phyloP scores from a whole-genome alignment of 352 stramenopile species.

The Globisporangium okanoganense region DNA sequence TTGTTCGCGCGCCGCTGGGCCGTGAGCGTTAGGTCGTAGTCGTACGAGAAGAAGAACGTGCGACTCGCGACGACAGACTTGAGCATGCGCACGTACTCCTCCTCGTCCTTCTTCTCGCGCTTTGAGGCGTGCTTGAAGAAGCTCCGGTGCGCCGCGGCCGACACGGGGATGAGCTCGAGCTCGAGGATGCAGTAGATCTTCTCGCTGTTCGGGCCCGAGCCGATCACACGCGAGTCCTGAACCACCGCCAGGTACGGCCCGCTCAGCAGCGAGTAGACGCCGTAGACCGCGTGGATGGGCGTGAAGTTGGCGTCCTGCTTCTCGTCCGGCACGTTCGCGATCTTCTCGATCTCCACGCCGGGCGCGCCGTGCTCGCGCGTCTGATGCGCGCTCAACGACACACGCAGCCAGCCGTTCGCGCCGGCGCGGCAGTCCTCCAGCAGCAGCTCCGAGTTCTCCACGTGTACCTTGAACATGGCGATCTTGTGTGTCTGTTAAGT shows the following conservation, averaged over 20 bases:
- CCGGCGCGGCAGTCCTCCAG: conserved; percentile 78
- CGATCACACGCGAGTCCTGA: conserved; percentile 54
- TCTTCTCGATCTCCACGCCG: conserved; percentile 38
- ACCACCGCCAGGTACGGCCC: conserved; percentile 54
- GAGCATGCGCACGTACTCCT: conserved; percentile 56
- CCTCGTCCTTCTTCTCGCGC: conserved; percentile 55
- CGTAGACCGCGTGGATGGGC: conserved; percentile 55
- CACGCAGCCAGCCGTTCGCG: conserved; percentile 54
- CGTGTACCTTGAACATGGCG: conserved; percentile 79
- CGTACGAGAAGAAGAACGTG: conserved; percentile 72
- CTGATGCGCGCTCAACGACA: conserved; percentile 20
- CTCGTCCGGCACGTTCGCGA: conserved; percentile 42
- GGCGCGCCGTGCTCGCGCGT: conserved; percentile 8
- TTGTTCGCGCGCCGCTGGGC: conserved; percentile 38
- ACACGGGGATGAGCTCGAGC: conserved; percentile 50
- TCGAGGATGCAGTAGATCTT: conserved; percentile 60
- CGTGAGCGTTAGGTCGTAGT: conserved; percentile 63
- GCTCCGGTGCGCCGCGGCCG: conserved; percentile 35
- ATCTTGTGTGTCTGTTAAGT: neutral
- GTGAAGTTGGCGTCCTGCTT: conserved; percentile 26
- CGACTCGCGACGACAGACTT: conserved; percentile 35
- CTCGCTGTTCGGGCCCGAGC: conserved; percentile 47
- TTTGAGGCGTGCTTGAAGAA: conserved; percentile 52
- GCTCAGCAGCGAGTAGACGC: conserved; percentile 59
- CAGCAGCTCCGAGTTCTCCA: conserved; percentile 60